Evolutionary conservation across 352 stramenopile species (phyloP), one percentile per base, ranked within the genome.

Genomic region (Ophiocytium majus): DNA sequence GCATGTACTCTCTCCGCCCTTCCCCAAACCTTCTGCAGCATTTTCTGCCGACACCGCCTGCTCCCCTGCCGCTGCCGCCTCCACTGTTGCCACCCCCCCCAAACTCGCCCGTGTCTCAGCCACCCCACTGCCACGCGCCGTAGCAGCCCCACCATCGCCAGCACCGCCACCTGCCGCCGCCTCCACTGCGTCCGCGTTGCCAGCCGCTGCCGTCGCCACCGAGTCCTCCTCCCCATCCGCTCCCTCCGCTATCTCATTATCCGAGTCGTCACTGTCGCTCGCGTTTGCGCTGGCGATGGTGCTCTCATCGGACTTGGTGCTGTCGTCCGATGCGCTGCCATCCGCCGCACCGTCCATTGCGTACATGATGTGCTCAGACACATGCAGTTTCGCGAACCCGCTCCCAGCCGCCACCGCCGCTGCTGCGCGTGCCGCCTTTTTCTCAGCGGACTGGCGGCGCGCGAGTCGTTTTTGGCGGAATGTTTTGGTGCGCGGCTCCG

Each of bases 401-500:
- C 43, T 57, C 43, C 43, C 43, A 14, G 43, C 43, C 14, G 43
- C 43, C 14, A 14, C 43, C 43, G 43, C 43, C 14, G 43, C 43
- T 57, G 43, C 43, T 57, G 43, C 43, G 43, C 43, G 43, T 57
- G n/a, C n/a, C n/a, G n/a, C n/a, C n/a, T n/a, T n/a, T n/a, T n/a
- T n/a, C n/a, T n/a, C n/a, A n/a, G n/a, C n/a, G n/a, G n/a, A n/a
- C n/a, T n/a, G n/a, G n/a, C n/a, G n/a, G n/a, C n/a, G n/a, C n/a
- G n/a, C n/a, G n/a, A n/a, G n/a, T n/a, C n/a, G n/a, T n/a, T n/a
- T n/a, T n/a, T n/a, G n/a, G n/a, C n/a, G n/a, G n/a, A n/a, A 57
- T 5, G 43, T 57, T 14, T 57, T 57, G 43, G 43, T 43, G 35
- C 66, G 66, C 32, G 84, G 84, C 1, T 63, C 34, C 14, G 84